Evolutionary conservation across 225 moss, liverwort and hornwort species (phyloP), one percentile per base, ranked within the genome.

Genomic region (Lunularia cruciata): DNA sequence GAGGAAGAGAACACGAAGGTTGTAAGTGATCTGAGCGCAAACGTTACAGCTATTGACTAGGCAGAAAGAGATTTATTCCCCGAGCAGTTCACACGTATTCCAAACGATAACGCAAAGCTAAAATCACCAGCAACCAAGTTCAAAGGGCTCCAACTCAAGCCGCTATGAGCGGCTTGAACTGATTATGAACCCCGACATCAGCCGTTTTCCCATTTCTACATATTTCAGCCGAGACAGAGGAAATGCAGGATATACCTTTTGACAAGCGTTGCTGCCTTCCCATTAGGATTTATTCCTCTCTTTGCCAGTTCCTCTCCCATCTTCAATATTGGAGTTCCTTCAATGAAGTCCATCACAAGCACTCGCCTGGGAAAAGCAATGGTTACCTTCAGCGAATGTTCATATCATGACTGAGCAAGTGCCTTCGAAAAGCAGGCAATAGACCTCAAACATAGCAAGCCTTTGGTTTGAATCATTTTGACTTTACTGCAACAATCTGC

Each of bases 261-360:
- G 19, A 87, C 86, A 68, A 73, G 76, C 70, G 74, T 87, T 43
- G 86, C 95, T 59, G 89, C 25, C 51, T 72, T 84, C 39, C 95
- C 85, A 66, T 89, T 86, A n/a, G 92, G 95, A 57, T 90, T 85
- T 63, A 96, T 89, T 37, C 95, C 95, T 53, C 86, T 83, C 56
- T 79, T 89, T 52, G 70, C 80, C 82, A 96, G 77, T 77, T 96
- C 90, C 42, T 81, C 89, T 39, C 69, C 84, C 73, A 96, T 65
- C 68, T 81, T 75, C 80, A 96, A 77, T 40, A 96, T 92, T 8
- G 92, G 90, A 25, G 81, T 85, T 63, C 95, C 95, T 62, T 92
- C 90, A 31, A 96, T 74, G 47, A 90, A 96, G 65, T 96, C 95
- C 95, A 96, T 96, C 14, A 89, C 90, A 70, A 96, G 60, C 56